These are phyloP conservation scores for Cryphonectria carpinicola DNA, from an alignment of 2,329 filamentous ascomycete species.

Conservation along the genomic window DNA sequence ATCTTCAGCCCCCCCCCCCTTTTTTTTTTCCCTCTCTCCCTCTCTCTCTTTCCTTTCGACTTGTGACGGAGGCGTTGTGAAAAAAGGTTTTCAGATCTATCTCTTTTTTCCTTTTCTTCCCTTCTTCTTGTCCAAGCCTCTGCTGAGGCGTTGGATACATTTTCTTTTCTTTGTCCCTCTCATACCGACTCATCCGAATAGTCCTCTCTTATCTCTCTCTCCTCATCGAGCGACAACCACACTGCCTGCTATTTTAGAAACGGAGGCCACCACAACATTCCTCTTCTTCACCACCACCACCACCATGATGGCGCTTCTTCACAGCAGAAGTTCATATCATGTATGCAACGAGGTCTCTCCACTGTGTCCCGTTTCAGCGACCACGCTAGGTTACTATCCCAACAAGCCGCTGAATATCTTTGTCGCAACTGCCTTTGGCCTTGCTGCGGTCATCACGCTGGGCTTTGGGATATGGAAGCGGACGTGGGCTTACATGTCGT, in stretches of 20 bases:
- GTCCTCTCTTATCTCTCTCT: not conserved
- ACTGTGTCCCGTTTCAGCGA: slow-evolving; percentile 54
- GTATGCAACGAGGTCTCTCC: slow-evolving; percentile 45
- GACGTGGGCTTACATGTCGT: slow-evolving; percentile 59
- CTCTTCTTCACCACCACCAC: not conserved
- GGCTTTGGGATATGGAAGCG: slow-evolving; percentile 51
- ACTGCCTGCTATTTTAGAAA: not conserved
- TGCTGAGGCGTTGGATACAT: not conserved
- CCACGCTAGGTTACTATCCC: slow-evolving; percentile 60
- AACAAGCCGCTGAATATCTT: slow-evolving; percentile 60
- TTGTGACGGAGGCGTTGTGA: not conserved
- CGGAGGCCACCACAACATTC: not conserved
- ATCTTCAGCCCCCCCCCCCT: not conserved
- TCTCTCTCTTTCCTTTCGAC: not conserved
- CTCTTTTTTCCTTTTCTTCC: not conserved
- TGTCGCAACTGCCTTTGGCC: slow-evolving; percentile 54
- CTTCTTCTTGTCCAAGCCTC: not conserved
- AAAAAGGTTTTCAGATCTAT: not conserved
- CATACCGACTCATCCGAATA: not conserved
- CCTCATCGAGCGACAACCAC: not conserved
- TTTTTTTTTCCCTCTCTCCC: not conserved
- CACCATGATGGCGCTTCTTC: not conserved
- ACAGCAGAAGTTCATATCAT: slow-evolving; percentile 32
- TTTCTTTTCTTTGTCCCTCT: not conserved
- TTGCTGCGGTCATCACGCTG: slow-evolving; percentile 47